Evolutionary conservation across 805 yeast species (phyloP).

Genomic region (Nakazawaea laoshanensis): DNA sequence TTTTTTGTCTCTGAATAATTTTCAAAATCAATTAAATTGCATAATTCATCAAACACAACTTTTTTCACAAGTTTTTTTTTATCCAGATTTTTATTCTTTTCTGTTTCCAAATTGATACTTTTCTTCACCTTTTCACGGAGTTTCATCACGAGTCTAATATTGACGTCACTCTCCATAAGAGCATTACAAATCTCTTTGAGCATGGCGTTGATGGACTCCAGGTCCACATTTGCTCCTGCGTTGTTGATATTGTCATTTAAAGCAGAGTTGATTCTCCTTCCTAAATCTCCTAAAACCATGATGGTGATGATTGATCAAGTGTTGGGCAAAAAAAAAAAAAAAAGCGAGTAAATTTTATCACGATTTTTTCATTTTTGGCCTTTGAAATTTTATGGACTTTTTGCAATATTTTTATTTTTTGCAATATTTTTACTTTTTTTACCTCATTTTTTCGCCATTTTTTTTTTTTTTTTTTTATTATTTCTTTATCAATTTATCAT

Average conservation of each 20-base stretch:
- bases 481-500: too few species aligned
- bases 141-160: constrained; percentile 71
- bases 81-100: constrained; percentile 49
- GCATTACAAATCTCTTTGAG: constrained; percentile 88
- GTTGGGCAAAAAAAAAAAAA: neutral
- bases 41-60: constrained; percentile 89
- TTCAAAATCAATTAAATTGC: constrained; percentile 71
- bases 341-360: too few species aligned
- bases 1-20: constrained; percentile 26
- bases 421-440: neutral
- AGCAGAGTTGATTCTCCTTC: constrained; percentile 69
- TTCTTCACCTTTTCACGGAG: constrained; percentile 64
- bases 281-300: constrained; percentile 80
- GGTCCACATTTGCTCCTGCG: constrained; percentile 50
- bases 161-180: constrained; percentile 88
- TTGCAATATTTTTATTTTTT: too few species aligned
- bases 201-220: constrained; percentile 55
- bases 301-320: constrained; percentile 13
- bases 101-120: constrained; percentile 41
- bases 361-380: too few species aligned
- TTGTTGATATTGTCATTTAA: constrained; percentile 49
- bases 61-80: constrained; percentile 80
- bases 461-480: too few species aligned
- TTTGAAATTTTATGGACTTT: too few species aligned
- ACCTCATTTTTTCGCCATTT: neutral